Conservation (phyloP, 2,329 filamentous ascomycete species). For the Calcarisporium arbuscula region DNA sequence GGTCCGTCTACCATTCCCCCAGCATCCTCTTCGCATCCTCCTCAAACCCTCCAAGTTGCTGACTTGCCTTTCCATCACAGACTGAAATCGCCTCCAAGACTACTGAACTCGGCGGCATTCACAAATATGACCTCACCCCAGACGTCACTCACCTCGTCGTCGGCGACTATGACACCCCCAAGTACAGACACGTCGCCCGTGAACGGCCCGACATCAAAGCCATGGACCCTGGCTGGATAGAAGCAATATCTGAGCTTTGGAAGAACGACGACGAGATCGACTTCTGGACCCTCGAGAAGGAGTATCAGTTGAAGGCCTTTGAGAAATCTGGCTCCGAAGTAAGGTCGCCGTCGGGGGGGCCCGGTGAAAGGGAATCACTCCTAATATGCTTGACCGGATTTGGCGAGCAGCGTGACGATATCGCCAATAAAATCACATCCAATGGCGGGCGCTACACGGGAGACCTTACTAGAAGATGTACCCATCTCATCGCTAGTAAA, state of each 20-base stretch:
- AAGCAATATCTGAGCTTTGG: conserved; percentile 74
- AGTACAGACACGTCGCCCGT: conserved; percentile 92
- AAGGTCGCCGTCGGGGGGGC: conserved; percentile 16
- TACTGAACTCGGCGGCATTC: conserved; percentile 74
- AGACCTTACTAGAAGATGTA: conserved; percentile 79
- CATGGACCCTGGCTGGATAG: conserved; percentile 77
- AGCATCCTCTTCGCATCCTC: conserved; percentile 4
- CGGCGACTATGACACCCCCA: conserved; percentile 80
- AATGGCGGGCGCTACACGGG: conserved; percentile 82
- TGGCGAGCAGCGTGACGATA: conserved; percentile 57
- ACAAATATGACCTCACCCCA: conserved; percentile 89
- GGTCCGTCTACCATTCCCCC: conserved; percentile 47
- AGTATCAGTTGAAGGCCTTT: conserved; percentile 60
- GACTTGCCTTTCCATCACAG: conserved; percentile 22
- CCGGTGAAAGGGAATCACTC: conserved; percentile 32
- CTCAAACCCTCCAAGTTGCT: conserved; percentile 2
- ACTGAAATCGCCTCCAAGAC: conserved; percentile 57
- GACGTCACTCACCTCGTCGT: conserved; percentile 94
- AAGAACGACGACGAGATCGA: conserved; percentile 74
- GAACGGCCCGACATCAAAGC: conserved; percentile 81
- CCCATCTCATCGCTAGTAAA: conserved; percentile 75
- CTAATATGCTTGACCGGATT: conserved; percentile 53
- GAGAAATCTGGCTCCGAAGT: conserved; percentile 43
- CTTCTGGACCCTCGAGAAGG: conserved; percentile 59
- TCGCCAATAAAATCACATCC: conserved; percentile 59